Conservation (phyloP, 768 basidiomycete genomes). For the Phylloporus arenicola region DNA sequence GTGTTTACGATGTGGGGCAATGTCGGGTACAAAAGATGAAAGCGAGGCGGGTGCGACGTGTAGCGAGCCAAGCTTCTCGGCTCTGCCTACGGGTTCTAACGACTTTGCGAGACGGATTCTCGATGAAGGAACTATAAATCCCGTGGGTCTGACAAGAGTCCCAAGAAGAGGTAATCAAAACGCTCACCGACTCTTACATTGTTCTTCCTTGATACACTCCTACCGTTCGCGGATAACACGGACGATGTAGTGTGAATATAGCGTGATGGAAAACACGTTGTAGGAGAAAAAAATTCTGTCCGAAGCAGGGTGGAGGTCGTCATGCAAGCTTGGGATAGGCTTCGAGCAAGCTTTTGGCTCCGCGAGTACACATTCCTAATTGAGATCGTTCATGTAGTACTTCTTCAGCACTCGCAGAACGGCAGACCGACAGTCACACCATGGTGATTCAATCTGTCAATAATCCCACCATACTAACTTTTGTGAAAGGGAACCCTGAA, state of each 20-base stretch:
- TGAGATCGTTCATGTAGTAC: not conserved
- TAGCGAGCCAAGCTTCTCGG: conserved; percentile 23
- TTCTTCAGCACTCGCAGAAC: too few species aligned
- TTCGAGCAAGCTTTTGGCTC: conserved; percentile 1
- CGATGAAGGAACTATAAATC: conserved; percentile 11
- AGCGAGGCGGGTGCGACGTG: conserved; percentile 21
- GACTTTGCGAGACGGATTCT: conserved; percentile 26
- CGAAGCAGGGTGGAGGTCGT: conserved; percentile 2
- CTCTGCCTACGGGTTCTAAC: conserved; percentile 23
- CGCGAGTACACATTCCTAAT: conserved; percentile 9
- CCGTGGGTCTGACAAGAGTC: not conserved
- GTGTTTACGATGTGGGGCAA: conserved; percentile 15
- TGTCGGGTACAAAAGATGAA: conserved; percentile 14
- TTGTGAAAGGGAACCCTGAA: not conserved
- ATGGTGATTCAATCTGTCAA: not conserved
- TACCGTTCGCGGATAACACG: conserved; percentile 5
- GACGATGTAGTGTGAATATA: conserved; percentile 12
- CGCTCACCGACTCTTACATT: conserved; percentile 12
- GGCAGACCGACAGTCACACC: not conserved
- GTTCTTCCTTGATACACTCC: conserved; percentile 11
- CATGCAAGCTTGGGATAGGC: conserved; percentile 4
- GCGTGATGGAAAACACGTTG: not conserved
- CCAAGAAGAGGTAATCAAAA: not conserved
- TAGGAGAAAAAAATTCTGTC: not conserved
- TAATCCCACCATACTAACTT: not conserved